Percentiles rank a stretch among this genome's conserved stretches.
Conservation (phyloP, 2,329 filamentous ascomycete genomes). For the Neophaeococcomyces mojaviensis region DNA sequence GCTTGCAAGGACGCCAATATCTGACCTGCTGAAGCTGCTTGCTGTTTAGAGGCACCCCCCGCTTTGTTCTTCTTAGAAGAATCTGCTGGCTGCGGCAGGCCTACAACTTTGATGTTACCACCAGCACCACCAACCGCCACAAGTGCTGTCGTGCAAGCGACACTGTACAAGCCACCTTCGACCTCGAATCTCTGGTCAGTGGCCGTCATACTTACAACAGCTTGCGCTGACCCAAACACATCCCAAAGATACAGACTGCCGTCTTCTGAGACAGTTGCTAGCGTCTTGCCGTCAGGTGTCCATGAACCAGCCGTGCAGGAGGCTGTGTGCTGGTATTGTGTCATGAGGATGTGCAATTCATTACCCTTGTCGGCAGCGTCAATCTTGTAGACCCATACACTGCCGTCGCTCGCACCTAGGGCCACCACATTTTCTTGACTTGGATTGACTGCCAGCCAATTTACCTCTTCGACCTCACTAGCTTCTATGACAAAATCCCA, state of each 20-base stretch:
- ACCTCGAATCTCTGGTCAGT: conserved; percentile 86
- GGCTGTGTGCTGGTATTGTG: conserved; percentile 83
- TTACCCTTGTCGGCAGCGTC: conserved; percentile 54
- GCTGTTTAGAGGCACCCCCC: conserved; percentile 26
- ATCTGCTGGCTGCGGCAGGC: conserved; percentile 58
- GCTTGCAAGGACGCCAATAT: conserved; percentile 79
- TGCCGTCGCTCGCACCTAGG: conserved; percentile 81
- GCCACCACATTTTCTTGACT: conserved; percentile 73
- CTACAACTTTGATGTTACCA: conserved; percentile 76
- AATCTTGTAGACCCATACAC: conserved; percentile 92
- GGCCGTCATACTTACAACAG: conserved; percentile 68
- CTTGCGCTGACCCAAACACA: conserved; percentile 60
- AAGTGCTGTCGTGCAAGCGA: conserved; percentile 73
- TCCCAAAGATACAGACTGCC: conserved; percentile 87
- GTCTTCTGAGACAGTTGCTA: conserved; percentile 86
- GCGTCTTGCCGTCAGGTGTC: conserved; percentile 76
- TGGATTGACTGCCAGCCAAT: conserved; percentile 68
- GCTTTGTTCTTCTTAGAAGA: conserved; percentile 43
- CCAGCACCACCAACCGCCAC: conserved; percentile 82
- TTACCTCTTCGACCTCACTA: conserved; percentile 90
- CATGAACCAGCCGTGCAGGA: conserved; percentile 84
- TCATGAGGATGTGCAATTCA: conserved; percentile 74
- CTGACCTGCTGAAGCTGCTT: conserved; percentile 47
- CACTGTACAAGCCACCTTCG: conserved; percentile 82
- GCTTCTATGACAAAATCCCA: conserved; percentile 67